Evolutionary conservation across 2,329 filamentous ascomycete genomes (phyloP).

Genomic region (Fusarium sublunatum): DNA sequence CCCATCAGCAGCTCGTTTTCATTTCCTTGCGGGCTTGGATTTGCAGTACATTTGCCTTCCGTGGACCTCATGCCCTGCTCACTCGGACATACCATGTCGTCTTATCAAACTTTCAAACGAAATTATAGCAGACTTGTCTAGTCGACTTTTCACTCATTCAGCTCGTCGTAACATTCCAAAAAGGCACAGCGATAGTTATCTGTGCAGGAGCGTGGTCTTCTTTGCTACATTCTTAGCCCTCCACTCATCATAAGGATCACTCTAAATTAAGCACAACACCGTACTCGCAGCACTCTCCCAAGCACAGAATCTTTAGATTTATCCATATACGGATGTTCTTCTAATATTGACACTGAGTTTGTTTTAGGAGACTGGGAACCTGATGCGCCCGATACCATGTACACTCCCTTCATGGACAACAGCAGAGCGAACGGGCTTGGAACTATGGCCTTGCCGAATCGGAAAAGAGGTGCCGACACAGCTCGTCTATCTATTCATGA

Average conservation of each 20-base stretch:
- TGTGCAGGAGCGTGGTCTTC: not conserved
- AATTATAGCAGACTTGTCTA: not conserved
- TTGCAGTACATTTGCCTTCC: not conserved
- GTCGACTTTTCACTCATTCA: not conserved
- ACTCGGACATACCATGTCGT: not conserved
- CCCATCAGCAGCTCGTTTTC: not conserved
- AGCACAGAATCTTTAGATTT: not conserved
- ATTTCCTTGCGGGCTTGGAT: not conserved
- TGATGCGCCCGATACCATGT: conserved; percentile 33
- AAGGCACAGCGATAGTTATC: not conserved
- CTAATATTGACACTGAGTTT: conserved; percentile 22
- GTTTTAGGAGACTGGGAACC: conserved; percentile 16
- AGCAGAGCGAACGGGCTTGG: conserved; percentile 24
- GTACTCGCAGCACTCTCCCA: not conserved
- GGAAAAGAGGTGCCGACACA: conserved; percentile 47
- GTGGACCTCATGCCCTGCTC: not conserved
- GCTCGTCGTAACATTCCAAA: not conserved
- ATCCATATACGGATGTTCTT: not conserved
- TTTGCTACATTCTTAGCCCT: not conserved
- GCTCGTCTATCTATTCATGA: conserved; percentile 25
- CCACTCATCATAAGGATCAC: not conserved
- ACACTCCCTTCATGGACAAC: conserved; percentile 26
- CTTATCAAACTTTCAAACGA: not conserved
- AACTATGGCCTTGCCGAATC: conserved; percentile 42
- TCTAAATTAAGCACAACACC: not conserved